These are phyloP conservation scores for Cordyceps fumosorosea DNA, from an alignment of 2,329 filamentous ascomycete genomes.

Conservation along the genomic window DNA sequence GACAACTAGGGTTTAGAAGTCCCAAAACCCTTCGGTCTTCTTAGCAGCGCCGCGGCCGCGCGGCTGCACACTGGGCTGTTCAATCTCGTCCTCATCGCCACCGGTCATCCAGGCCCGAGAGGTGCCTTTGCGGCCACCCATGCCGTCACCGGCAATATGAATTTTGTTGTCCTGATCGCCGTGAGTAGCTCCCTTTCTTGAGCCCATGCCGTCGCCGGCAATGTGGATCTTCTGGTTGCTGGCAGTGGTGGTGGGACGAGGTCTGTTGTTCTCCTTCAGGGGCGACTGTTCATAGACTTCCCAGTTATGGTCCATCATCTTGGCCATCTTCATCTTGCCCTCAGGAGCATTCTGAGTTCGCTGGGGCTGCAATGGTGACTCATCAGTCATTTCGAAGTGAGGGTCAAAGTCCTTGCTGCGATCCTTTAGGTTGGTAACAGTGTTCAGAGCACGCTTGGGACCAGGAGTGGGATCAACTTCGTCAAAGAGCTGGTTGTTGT, in stretches of 20 bases:
- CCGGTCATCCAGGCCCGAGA: conserved; percentile 51
- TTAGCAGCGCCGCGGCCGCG: conserved; percentile 31
- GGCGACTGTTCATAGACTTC: conserved; percentile 49
- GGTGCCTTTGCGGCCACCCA: conserved; percentile 54
- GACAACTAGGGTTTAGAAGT: conserved; percentile 31
- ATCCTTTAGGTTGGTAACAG: conserved; percentile 66
- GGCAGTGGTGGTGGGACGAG: neutral
- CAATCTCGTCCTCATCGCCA: conserved; percentile 16
- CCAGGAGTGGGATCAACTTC: conserved; percentile 42
- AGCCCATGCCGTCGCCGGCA: conserved; percentile 61
- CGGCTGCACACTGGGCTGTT: conserved; percentile 23
- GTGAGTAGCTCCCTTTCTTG: conserved; percentile 46
- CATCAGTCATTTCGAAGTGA: conserved; percentile 72
- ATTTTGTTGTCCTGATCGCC: conserved; percentile 33
- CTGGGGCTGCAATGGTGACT: conserved; percentile 45
- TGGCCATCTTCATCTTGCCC: conserved; percentile 61
- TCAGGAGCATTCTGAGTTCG: conserved; percentile 42
- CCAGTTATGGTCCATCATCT: conserved; percentile 66
- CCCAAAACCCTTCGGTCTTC: conserved; percentile 39
- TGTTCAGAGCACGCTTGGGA: conserved; percentile 46
- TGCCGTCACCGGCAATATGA: conserved; percentile 55
- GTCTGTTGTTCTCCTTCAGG: conserved; percentile 47
- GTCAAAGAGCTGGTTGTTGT: conserved; percentile 69
- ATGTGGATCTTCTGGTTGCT: conserved; percentile 33
- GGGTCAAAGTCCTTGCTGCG: conserved; percentile 70